Base-by-base conservation (phyloP, 2,329 filamentous ascomycete genomes). In the Bipolaris gigantea region DNA sequence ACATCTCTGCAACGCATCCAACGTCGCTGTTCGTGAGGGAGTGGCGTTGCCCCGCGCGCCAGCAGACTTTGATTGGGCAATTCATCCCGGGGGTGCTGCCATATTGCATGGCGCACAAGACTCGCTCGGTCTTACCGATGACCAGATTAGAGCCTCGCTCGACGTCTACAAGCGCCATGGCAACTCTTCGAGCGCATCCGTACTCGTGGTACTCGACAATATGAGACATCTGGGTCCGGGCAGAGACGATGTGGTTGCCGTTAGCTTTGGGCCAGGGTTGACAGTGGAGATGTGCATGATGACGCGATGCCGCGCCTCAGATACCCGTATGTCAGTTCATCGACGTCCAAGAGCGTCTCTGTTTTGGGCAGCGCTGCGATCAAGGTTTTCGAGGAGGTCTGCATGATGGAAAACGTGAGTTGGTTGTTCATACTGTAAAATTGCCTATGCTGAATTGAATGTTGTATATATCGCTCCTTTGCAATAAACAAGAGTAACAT, bases 201-300 rank as follows among this genome's bases (percentile, higher is more conserved):
- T 89, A 11, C 83, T 89, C 61, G 85, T 84, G 57, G 87, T 90
- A 0, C 75, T 90, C 70, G 79, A 89, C 59, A 78, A 81, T 11
- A 62, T 89, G 61, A 77, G 86, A 5, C 55, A 50, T 13, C 67
- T 71, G 55, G 71, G 67, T 0, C 54, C 64, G 16, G 74, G 75
- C 62, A 79, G 80, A 33, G 84, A 88, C 42, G 82, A 85, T 53
- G 80, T 90, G 5, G 80, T 89, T 1, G 86, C 83, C 1, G 87
- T 85, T 59, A 87, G 86, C 2, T 90, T 90, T 66, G 87, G 87
- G 0, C 87, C 87, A 0, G 87, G 87, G 0, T 85, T 90, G 59
- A 72, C 83, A 5, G 80, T 89, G 27, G 87, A 89, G 74, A 87
- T 87, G 82, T 86, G 84, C 67, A 79, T 89, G 74, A 70, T 89